Evolutionary conservation across 2,329 filamentous ascomycete genomes (phyloP).

Genomic region (Fusarium compactum): DNA sequence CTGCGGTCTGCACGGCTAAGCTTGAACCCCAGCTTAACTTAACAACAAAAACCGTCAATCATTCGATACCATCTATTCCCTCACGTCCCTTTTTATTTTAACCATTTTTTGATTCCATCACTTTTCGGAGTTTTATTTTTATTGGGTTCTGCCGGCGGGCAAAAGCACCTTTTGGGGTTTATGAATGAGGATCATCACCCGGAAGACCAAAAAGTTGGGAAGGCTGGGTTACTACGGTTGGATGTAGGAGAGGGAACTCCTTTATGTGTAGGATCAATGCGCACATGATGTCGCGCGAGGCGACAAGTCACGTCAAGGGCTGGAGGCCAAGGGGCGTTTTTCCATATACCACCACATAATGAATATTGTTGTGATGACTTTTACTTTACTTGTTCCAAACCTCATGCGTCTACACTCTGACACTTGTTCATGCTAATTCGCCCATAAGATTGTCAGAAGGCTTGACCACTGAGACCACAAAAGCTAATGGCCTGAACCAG

Average conservation of each 20-base stretch:
- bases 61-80: constrained; percentile 37
- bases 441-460: too few species aligned
- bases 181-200: constrained; percentile 28
- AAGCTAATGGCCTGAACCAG: background rate
- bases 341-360: constrained; percentile 41
- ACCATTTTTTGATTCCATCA: constrained; percentile 25
- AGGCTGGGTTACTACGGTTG: constrained; percentile 20
- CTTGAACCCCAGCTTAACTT: constrained; percentile 35
- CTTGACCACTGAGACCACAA: too few species aligned
- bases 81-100: constrained; percentile 18
- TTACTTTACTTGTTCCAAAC: background rate
- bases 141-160: constrained; percentile 26
- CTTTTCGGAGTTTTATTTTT: constrained; percentile 34
- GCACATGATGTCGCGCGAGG: constrained; percentile 16
- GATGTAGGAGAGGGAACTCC: constrained; percentile 7
- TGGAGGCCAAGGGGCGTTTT: constrained; percentile 10
- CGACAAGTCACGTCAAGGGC: constrained; percentile 20
- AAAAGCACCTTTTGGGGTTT: constrained; percentile 23
- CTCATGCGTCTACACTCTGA: background rate
- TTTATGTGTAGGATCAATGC: constrained; percentile 14
- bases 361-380: constrained; percentile 29
- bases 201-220: constrained; percentile 31
- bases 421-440: background rate
- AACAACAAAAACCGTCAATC: constrained; percentile 3
- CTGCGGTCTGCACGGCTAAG: constrained; percentile 58